Base-by-base conservation (phyloP, 164 flowering plant genomes). In the Macadamia tetraphylla region DNA sequence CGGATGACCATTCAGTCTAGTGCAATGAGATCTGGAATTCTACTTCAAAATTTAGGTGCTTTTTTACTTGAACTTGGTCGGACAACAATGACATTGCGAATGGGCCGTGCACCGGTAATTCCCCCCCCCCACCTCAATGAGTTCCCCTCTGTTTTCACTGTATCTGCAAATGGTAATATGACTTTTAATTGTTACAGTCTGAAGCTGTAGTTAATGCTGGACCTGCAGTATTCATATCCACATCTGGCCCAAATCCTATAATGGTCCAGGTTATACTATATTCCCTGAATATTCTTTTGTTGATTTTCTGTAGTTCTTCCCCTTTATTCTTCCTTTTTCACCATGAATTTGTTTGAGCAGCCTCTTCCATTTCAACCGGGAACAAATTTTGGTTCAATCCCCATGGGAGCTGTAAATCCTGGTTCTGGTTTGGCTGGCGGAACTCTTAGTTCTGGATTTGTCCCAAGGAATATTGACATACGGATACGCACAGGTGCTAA, bases 161-260 rank as follows among this genome's bases (percentile, higher is more conserved):
- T 56, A 48, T 58, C 35, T 12, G 12, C 44, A 53, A 56, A 40
- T 23, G 31, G 23, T 52, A 6, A 64, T 60, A 5, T 59, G 23
- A 32, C 6, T 49, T 0, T 1, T 44, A 14, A 48, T 63, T 66
- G 48, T n/a, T 70, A 67, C 3, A 94, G 98, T 81, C 89, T 57
- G 94, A 86, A 71, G 93, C 97, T 58, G 81, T 89, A 60, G 93
- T 94, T 63, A 91, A 87, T 86, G 87, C 96, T 65, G 98, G 98
- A 60, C 94, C 98, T 63, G 90, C 98, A 14, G 84, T 94, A 65
- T 91, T 88, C 70, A 78, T 91, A 73, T 87, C 92, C 60, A 70
- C 86, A 61, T 74, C 90, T 68, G 97, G 90, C 58, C 96, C 96
- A 31, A 94, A 91, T 72, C 97, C 97, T 56, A 80, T 94, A 17